Evolutionary conservation across 140 eudicot species (phyloP), one percentile per base, ranked within the genome.

Genomic region (Stevia rebaudiana): DNA sequence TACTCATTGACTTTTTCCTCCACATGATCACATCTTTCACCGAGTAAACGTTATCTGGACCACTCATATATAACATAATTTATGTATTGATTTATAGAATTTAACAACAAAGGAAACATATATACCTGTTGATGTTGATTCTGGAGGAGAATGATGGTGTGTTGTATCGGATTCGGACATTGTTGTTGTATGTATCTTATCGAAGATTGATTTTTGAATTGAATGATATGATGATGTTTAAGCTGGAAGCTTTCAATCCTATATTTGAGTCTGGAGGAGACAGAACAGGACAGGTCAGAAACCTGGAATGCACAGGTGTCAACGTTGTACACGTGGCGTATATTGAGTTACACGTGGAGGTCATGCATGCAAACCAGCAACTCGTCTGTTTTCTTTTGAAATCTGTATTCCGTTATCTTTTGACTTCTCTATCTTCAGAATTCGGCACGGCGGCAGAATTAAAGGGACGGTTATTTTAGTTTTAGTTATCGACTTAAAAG

Each of bases 11-110:
- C 72, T 78, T 86, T 55, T 61, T 83, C 75, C 86, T 74, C 97
- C 97, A 86, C 60, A 79, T 56, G 6, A 64, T 68, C 11, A 90
- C 51, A 33, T 90, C 95, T 78, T 70, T 76, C 63, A 55, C 18
- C 18, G 71, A 68, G 64, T 48, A 74, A 49, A 6, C 24, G 28
- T 67, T 9, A 70, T 77, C 84, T 76, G 4, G 0, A 33, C 3
- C 37, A n/a, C n/a, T n/a, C n/a, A n/a, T n/a, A n/a, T n/a, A n/a
- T n/a, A n/a, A n/a, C n/a, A n/a, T n/a, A n/a, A n/a, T n/a, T n/a
- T n/a, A n/a, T n/a, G n/a, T n/a, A n/a, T n/a, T n/a, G n/a, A n/a
- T n/a, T n/a, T n/a, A n/a, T n/a, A n/a, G n/a, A n/a, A n/a, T n/a
- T n/a, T n/a, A n/a, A n/a, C n/a, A n/a, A n/a, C n/a, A n/a, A n/a